Evolutionary conservation across 306 rosid species (phyloP), one percentile per base, ranked within the genome.

Genomic region (Argentina anserina): DNA sequence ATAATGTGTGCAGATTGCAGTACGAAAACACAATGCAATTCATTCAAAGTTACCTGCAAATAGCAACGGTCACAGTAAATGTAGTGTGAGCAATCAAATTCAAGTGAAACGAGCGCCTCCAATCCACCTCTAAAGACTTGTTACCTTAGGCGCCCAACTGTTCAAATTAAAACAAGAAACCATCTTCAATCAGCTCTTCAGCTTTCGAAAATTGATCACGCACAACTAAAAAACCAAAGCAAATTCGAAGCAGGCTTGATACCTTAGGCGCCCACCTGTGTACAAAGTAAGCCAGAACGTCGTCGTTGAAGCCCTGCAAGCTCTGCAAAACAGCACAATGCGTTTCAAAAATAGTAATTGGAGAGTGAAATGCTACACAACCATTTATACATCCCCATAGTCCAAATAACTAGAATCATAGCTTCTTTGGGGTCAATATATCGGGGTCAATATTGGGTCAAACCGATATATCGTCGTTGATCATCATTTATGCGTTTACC

Each of bases 31-130:
- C 23, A 26, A 4, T 9, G 31, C 37, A 13, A 17, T 61, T 61
- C 11, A 61, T 7, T 15, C 21, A 66, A 77, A 7, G 11, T 78
- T 83, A 91, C 98, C 98, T 89, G 87, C 99, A 94, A 84, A 91
- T 94, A 66, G 99, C 99, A 69, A 94, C 92, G 33, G 99, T 94
- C 47, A 94, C 96, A 70, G 84, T 86, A 81, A 84, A 94, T 25
- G 97, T 75, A 69, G 96, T 89, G 73, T 94, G 99, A 82, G 97
- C 99, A 80, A 94, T 88, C 83, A 94, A 79, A 76, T 91, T 91
- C 95, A 94, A 87, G 90, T 94, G 90, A 90, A 88, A 89, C 8
- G 99, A 91, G 63, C 96, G 91, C 90, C 99, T 91, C 99, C 97
- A 94, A 65, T 94, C 97, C 80, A 88, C 97, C 15, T 86, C 81